Evolutionary conservation across 2,329 filamentous ascomycete species (phyloP), one percentile per base, ranked within the genome.

Genomic region (Apiospora pterosperma): DNA sequence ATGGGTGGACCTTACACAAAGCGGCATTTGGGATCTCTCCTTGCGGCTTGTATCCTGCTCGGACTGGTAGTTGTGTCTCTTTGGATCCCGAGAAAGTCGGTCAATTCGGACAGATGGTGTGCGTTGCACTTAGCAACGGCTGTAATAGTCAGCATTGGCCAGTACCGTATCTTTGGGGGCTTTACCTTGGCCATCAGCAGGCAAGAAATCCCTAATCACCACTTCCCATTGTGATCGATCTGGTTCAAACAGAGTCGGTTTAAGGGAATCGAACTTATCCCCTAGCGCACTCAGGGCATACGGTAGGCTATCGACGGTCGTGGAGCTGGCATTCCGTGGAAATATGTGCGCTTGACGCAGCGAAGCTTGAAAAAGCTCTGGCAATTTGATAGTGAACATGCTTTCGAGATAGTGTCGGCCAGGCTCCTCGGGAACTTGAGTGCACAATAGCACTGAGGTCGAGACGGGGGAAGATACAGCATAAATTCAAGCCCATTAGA

Each of bases 21-120:
- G 7, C 68, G 66, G 61, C 67, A 69, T 44, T 66, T 66, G 11
- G 68, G 67, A 41, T 69, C 65, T 14, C 61, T 64, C 63, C 63
- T 64, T 2, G 19, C 63, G 16, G n/a, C n/a, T 5, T n/a, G 2
- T 34, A 55, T 31, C 25, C 16, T n/a, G 6, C 5, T 31, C 16
- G 44, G 44, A 7, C 4, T 52, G 16, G 6, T 31, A n/a, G 25
- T 55, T n/a, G 48, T 11, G 28, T 34, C 25, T 16, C 7, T 31
- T 34, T 55, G 7, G 6, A 55, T n/a, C 25, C 48, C 48, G 16
- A 55, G 48, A 34, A n/a, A 55, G 2, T 55, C 48, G 2, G 25
- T 34, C 16, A 55, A n/a, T 5, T 34, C 25, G 16, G 48, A 5
- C 25, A 55, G 16, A 11, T 55, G 25, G 25, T 34, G 48, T 8